Evolutionary conservation across 768 basidiomycete species (phyloP), one percentile per base, ranked within the genome.

Genomic region (Daedaleopsis nitida): DNA sequence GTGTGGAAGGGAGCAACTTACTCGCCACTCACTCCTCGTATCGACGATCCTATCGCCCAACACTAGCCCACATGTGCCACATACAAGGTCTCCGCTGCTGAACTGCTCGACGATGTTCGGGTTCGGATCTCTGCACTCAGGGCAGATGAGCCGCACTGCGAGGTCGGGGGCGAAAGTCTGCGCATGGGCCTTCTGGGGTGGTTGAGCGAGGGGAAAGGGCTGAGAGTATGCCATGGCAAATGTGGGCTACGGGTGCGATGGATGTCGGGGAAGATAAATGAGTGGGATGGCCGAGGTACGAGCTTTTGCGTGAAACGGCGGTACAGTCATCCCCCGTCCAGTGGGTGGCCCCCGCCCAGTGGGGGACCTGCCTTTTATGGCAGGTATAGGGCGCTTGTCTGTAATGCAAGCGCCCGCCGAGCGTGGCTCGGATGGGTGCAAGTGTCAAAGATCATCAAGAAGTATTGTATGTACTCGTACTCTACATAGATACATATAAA

Each of bases 81-180:
- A 94, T 67, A 98, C 97, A 72, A 98, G 86, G 78, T 99, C 97
- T 70, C 97, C 97, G 67, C 92, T 91, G 70, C 93, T 92, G 77
- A 96, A 98, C 80, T 98, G 94, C 80, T 99, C 97, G 70, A 95
- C 85, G 72, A 99, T 96, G 66, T 95, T 88, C 14, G 95, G 94
- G 70, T 92, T 91, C 58, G 93, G 92, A 71, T 93, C 91, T 76
- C 90, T 83, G 80, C 96, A 98, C 69, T 98, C 96, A 21, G 95
- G 96, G 73, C 96, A 98, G 67, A 96, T 91, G 69, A 94, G 86
- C 50, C 92, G 90, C 65, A 94, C 89, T 52, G 91, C 86, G 59
- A 94, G 82, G 75, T 94, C 92, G 38, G 91, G 92, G 32, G 88
- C 91, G 73, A 81, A 92, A 19, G 83, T 83, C 13, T 82, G 83